phyloP scores from a whole-genome alignment of 805 yeast genomes.

The Ogataea salicorniae region DNA sequence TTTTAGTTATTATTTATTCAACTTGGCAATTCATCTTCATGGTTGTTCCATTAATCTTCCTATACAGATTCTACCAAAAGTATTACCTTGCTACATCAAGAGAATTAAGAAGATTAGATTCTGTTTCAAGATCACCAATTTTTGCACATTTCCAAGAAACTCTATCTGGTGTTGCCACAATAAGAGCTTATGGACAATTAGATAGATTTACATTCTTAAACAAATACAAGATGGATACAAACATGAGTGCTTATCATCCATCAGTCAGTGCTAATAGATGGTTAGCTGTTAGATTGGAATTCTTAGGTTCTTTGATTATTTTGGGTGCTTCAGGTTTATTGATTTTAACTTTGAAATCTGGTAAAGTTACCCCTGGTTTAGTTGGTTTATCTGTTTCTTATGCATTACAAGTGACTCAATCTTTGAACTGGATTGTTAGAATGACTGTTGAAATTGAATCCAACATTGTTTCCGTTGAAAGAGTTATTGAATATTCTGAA shows the following conservation, averaged over 20 bases:
- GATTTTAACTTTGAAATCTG: conserved; percentile 61
- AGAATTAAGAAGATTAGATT: conserved; percentile 78
- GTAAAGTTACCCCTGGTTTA: conserved; percentile 78
- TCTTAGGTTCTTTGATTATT: conserved; percentile 84
- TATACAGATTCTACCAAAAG: conserved; percentile 69
- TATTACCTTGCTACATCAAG: conserved; percentile 73
- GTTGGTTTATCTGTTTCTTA: conserved; percentile 93
- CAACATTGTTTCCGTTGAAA: conserved; percentile 80
- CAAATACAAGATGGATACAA: conserved; percentile 69
- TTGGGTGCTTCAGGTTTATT: conserved; percentile 81
- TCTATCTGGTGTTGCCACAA: conserved; percentile 66
- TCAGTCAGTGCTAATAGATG: conserved; percentile 92
- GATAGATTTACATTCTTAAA: conserved; percentile 60
- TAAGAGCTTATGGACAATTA: conserved; percentile 68
- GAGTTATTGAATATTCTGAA: conserved; percentile 52
- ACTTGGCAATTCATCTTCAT: conserved; percentile 83
- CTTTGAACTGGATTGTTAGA: conserved; percentile 95
- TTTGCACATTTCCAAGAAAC: conserved; percentile 84
- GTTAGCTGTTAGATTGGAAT: conserved; percentile 93
- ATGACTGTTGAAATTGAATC: conserved; percentile 99
- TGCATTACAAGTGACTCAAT: conserved; percentile 87
- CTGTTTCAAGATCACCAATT: conserved; percentile 74
- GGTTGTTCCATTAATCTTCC: conserved; percentile 59
- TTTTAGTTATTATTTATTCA: conserved; percentile 73
- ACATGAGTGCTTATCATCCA: conserved; percentile 90